Evolutionary conservation across 1,139 yeast genomes (phyloP).

Genomic region (Geotrichum citri-aurantii): DNA sequence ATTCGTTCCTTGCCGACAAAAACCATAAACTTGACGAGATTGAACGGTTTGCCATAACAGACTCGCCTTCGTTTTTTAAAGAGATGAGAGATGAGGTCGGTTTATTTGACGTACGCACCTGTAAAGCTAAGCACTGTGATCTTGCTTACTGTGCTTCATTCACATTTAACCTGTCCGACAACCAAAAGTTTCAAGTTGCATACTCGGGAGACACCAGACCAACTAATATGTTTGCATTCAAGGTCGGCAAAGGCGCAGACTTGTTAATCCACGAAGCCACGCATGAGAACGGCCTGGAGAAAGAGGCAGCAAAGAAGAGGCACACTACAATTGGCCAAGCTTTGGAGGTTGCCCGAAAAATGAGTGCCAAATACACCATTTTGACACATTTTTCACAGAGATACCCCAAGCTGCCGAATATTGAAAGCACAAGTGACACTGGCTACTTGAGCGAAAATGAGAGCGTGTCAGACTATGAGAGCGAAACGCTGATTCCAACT

Average conservation of each 20-base stretch:
- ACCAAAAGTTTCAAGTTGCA: slow-evolving; percentile 57
- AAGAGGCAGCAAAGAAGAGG: slow-evolving; percentile 74
- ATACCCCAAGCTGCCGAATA: slow-evolving; percentile 62
- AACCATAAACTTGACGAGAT: not conserved
- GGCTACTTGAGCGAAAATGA: slow-evolving; percentile 21
- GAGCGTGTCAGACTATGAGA: slow-evolving; percentile 23
- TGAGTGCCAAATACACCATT: slow-evolving; percentile 67
- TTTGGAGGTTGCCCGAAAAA: slow-evolving; percentile 55
- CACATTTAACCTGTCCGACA: slow-evolving; percentile 35
- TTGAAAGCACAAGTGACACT: slow-evolving; percentile 29
- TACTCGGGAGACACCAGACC: slow-evolving; percentile 97
- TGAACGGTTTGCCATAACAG: slow-evolving; percentile 1
- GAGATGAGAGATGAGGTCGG: slow-evolving; percentile 8
- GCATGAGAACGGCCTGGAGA: slow-evolving; percentile 69
- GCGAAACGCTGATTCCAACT: slow-evolving; percentile 12
- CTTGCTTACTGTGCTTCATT: slow-evolving; percentile 74
- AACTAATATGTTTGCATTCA: slow-evolving; percentile 50
- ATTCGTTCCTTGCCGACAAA: slow-evolving; percentile 21
- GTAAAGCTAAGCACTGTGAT: slow-evolving; percentile 79
- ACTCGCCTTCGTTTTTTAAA: not conserved
- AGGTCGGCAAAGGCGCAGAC: slow-evolving; percentile 64
- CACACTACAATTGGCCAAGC: slow-evolving; percentile 95
- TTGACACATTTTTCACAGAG: slow-evolving; percentile 92
- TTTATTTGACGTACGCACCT: slow-evolving; percentile 43
- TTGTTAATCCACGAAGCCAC: slow-evolving; percentile 90